Evolutionary conservation across 1,284 basidiomycete genomes (phyloP).

Genomic region (Rhodotorula glutinis): DNA sequence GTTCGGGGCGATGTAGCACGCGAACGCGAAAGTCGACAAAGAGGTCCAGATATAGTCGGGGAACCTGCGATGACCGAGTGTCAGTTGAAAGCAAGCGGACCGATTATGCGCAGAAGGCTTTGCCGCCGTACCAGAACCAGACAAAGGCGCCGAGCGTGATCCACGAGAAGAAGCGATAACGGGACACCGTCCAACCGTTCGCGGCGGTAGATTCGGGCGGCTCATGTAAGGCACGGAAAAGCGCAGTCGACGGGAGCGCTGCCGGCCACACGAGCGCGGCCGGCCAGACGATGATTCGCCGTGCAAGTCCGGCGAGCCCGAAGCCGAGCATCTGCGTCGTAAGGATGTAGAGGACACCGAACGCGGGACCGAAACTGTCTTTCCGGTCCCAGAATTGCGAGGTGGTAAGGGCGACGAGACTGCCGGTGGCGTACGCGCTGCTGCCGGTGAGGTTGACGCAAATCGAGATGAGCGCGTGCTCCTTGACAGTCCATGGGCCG

Average conservation of each 20-base stretch:
- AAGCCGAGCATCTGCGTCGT: conserved; percentile 46
- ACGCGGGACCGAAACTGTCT: neutral
- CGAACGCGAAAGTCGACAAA: conserved; percentile 77
- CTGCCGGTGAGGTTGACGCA: conserved; percentile 12
- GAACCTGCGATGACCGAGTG: neutral
- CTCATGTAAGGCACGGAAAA: conserved; percentile 30
- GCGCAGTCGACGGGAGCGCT: conserved; percentile 52
- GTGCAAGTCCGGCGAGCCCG: conserved; percentile 34
- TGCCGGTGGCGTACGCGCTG: conserved; percentile 5
- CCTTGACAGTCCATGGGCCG: conserved; percentile 44
- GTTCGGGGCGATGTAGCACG: conserved; percentile 86
- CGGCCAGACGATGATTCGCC: conserved; percentile 35
- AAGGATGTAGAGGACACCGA: conserved; percentile 44
- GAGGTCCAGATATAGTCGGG: conserved; percentile 62
- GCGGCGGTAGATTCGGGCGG: neutral
- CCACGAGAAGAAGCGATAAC: conserved; percentile 9
- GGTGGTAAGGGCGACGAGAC: neutral
- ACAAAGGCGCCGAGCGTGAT: conserved; percentile 5
- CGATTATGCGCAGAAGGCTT: neutral
- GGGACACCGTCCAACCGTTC: conserved; percentile 1
- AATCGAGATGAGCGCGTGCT: conserved; percentile 42
- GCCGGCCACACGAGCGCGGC: conserved; percentile 51
- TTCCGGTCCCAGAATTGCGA: conserved; percentile 7
- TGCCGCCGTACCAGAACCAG: conserved; percentile 7
- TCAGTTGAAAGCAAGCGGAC: neutral